phyloP scores from a whole-genome alignment of 2,329 filamentous ascomycete species.

The Pseudonectria foliicola region DNA sequence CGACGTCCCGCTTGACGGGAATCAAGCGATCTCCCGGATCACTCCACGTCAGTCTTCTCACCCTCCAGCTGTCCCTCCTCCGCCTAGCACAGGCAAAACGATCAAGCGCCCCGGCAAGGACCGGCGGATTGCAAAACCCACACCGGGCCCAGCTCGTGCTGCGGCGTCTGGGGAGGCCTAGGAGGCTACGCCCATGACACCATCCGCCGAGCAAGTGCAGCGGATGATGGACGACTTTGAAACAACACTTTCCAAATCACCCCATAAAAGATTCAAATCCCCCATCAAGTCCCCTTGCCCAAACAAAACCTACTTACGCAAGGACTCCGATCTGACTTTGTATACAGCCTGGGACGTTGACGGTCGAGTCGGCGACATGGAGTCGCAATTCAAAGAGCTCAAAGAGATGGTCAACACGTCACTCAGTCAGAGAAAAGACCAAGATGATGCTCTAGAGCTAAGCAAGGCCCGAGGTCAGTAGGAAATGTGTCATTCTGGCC shows the following conservation, averaged over 20 bases:
- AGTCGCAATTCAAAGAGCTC: constrained; percentile 64
- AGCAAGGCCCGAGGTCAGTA: constrained; percentile 68
- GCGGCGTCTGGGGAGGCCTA: constrained; percentile 22
- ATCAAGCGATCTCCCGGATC: constrained; percentile 41
- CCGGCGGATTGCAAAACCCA: constrained; percentile 10
- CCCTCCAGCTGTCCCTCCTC: constrained; percentile 13
- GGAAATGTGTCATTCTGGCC: too few relatives aligned
- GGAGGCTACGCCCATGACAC: constrained; percentile 28
- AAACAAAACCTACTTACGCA: constrained; percentile 55
- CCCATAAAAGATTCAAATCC: too few relatives aligned
- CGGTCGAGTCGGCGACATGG: constrained; percentile 67
- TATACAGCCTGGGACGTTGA: constrained; percentile 74
- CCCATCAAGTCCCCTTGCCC: constrained; percentile 37
- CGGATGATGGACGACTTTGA: constrained; percentile 27
- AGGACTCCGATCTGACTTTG: constrained; percentile 61
- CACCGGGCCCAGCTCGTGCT: constrained; percentile 5
- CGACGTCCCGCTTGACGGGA: constrained; percentile 18
- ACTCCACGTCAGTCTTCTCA: constrained; percentile 16
- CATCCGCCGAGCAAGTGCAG: constrained; percentile 22
- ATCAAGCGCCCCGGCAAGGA: constrained; percentile 21
- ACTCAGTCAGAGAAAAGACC: constrained; percentile 56
- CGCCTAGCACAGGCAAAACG: constrained; percentile 19
- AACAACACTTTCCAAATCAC: constrained; percentile 18
- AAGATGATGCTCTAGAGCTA: constrained; percentile 67
- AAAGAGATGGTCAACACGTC: constrained; percentile 66